phyloP scores from a whole-genome alignment of 2,329 filamentous ascomycete genomes.

The Drechslerella stenobrocha region DNA sequence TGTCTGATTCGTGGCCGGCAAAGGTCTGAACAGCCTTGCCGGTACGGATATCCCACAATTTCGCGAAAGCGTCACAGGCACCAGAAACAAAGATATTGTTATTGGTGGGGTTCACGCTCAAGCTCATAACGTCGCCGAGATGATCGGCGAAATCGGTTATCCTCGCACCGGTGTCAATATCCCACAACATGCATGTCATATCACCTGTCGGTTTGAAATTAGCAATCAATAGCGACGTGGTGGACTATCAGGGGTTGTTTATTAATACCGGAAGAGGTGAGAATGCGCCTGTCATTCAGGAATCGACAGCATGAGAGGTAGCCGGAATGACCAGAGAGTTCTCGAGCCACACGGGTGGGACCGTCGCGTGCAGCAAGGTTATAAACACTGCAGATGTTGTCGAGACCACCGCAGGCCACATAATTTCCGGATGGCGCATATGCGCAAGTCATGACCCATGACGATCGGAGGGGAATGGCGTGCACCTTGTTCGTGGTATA shows the following conservation, averaged over 20 bases:
- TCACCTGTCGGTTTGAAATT: slow-evolving; percentile 62
- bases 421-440: slow-evolving; percentile 98
- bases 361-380: slow-evolving; percentile 96
- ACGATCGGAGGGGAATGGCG: slow-evolving; percentile 93
- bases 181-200: slow-evolving; percentile 99
- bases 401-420: slow-evolving; percentile 95
- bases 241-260: neutral
- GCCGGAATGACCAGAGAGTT: slow-evolving; percentile 93
- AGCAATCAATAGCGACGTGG: neutral
- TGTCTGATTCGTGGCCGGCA: slow-evolving; percentile 96
- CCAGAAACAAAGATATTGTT: slow-evolving; percentile 99
- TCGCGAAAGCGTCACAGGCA: slow-evolving; percentile 96
- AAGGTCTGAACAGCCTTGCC: slow-evolving; percentile 99
- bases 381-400: slow-evolving; percentile 99
- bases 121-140: slow-evolving; percentile 98
- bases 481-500: slow-evolving; percentile 99
- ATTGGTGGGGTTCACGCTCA: slow-evolving; percentile 98
- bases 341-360: slow-evolving; percentile 92
- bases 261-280: slow-evolving; percentile 87
- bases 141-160: slow-evolving; percentile 98
- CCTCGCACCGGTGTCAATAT: slow-evolving; percentile 96
- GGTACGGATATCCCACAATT: slow-evolving; percentile 97
- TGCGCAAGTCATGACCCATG: slow-evolving; percentile 99
- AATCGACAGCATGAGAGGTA: slow-evolving; percentile 98
- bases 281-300: slow-evolving; percentile 95